Conservation (phyloP, 2,329 filamentous ascomycete genomes). For the Fusarium odoratissimum region DNA sequence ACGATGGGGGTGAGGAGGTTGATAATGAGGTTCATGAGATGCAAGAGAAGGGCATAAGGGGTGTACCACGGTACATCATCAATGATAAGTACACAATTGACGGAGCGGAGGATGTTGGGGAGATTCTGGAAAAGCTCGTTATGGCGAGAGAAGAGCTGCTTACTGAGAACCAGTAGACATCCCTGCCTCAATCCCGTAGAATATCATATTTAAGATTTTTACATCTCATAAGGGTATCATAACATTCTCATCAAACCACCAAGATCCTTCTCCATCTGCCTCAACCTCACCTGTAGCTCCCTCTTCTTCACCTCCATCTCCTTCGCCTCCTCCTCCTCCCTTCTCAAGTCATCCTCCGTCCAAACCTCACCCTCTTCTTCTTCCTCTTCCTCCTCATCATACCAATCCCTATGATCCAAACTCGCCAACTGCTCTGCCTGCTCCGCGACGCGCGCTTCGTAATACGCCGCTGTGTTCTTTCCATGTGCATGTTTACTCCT, state of each 20-base stretch:
- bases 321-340: slow-evolving; percentile 74
- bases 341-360: slow-evolving; percentile 75
- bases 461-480: slow-evolving; percentile 78
- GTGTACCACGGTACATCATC: slow-evolving; percentile 81
- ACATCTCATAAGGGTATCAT: slow-evolving; percentile 37
- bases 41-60: slow-evolving; percentile 64
- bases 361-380: slow-evolving; percentile 59
- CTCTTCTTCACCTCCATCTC: slow-evolving; percentile 67
- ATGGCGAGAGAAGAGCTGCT: slow-evolving; percentile 54
- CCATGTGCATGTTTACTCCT: slow-evolving; percentile 78
- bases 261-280: slow-evolving; percentile 66
- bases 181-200: background rate
- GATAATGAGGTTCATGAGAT: slow-evolving; percentile 66
- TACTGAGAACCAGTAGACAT: background rate
- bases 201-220: background rate
- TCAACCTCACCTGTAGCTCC: slow-evolving; percentile 64
- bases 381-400: slow-evolving; percentile 65
- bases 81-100: slow-evolving; percentile 74
- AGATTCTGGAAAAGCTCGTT: slow-evolving; percentile 75
- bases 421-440: slow-evolving; percentile 79
- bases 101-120: slow-evolving; percentile 76
- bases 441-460: slow-evolving; percentile 82
- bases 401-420: slow-evolving; percentile 73
- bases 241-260: slow-evolving; percentile 66
- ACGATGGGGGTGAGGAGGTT: slow-evolving; percentile 66